Conservation (phyloP, 305 asterid species). For the Plantago lanceolata region DNA sequence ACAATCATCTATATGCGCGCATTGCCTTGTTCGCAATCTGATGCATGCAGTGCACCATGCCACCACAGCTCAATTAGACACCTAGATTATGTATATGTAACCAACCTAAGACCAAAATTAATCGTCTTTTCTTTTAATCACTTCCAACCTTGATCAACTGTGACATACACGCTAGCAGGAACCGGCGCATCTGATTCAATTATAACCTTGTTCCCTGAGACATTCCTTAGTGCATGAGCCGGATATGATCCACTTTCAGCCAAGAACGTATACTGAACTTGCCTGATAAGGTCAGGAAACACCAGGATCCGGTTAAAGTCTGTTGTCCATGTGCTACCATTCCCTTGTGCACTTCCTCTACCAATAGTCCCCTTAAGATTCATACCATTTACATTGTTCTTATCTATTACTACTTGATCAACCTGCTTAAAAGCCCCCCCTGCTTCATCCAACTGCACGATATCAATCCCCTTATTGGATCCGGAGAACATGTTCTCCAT, state of each 20-base stretch:
- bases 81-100: too few relatives aligned
- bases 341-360: constrained; percentile 41
- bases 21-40: too few relatives aligned
- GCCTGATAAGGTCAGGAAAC: constrained; percentile 53
- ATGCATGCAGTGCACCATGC: too few relatives aligned
- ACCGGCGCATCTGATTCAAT: constrained; percentile 50
- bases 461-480: constrained; percentile 43
- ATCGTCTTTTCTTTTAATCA: constrained; percentile 16
- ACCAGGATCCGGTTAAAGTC: constrained; percentile 62
- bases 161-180: constrained; percentile 49
- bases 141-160: constrained; percentile 65
- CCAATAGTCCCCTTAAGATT: constrained; percentile 56
- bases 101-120: too few relatives aligned
- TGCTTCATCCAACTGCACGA: constrained; percentile 49
- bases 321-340: constrained; percentile 55
- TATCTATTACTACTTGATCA: constrained; percentile 59
- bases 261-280: constrained; percentile 61
- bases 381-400: constrained; percentile 66
- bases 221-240: constrained; percentile 50
- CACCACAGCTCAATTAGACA: too few relatives aligned
- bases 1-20: too few relatives aligned
- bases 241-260: constrained; percentile 43
- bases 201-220: constrained; percentile 50
- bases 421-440: constrained; percentile 39
- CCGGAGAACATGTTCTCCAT: constrained; percentile 83